Base-by-base conservation (phyloP, 306 rosid genomes). In the Prunus mume region DNA sequence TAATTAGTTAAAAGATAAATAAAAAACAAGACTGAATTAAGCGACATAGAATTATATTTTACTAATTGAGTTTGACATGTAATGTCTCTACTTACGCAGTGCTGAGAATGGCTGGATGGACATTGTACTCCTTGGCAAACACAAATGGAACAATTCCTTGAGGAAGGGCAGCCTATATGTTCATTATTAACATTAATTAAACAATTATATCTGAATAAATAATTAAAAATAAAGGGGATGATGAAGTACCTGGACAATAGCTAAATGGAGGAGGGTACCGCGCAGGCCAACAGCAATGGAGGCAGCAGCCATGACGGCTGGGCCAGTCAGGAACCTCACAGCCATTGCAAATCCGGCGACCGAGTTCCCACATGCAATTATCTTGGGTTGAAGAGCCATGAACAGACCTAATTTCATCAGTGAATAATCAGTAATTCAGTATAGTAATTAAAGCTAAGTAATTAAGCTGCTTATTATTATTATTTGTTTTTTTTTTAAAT, bases 111-210 rank as follows among this genome's bases (percentile, higher is more conserved):
- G 97, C 84, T 5, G 99, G 99, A 77, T 95, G 99, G 19, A 95
- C 91, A 75, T 95, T 95, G 88, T 95, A 95, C 82, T 95, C 99
- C 80, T 92, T 95, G 24, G 99, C 98, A 87, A 95, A 95, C 73
- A 95, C 99, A 72, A 95, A 95, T 2, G 99, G 98, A 74, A 95
- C 99, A 76, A 95, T 89, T 45, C 99, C 99, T 87, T 95, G 99
- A 4, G 99, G 99, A 76, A 95, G 93, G 17, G 99, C 98, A 63
- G 99, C 99, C 97, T 95, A 41, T 38, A 45, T 28, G 47, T 15
- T 1, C 17, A 11, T 7, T 27, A 69, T 6, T 13, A 7, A 25
- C 9, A 12, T 20, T 70, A 6, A 2, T 12, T 17, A 28, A 12
- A 28, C 24, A 51, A 50, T 27, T 25, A 52, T 1, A 6, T 61